These are phyloP conservation scores for Encephalitozoon cuniculi DNA, from an alignment of 371 early-diverging fungal species.

Conservation along the genomic window DNA sequence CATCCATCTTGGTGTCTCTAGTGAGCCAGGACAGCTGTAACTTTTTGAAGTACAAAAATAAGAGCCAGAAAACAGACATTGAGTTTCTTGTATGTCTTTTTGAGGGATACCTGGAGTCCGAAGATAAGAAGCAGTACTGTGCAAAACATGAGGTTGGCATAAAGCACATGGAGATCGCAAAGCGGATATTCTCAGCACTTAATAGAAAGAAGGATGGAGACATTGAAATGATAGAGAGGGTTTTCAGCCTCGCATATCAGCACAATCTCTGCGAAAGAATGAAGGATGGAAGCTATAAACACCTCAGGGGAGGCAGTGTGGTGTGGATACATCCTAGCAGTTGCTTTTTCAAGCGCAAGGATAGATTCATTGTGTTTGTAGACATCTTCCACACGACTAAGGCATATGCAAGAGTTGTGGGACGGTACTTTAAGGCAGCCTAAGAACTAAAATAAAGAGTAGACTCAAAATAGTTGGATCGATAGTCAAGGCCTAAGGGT, in stretches of 20 bases:
- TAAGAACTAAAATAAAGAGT: not conserved
- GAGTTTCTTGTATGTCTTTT: slow-evolving; percentile 31
- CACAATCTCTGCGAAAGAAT: slow-evolving; percentile 47
- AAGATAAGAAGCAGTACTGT: slow-evolving; percentile 45
- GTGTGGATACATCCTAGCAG: slow-evolving; percentile 53
- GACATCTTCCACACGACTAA: slow-evolving; percentile 46
- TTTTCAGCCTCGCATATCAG: slow-evolving; percentile 46
- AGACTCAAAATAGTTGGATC: not conserved
- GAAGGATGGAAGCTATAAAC: slow-evolving; percentile 47
- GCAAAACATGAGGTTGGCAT: slow-evolving; percentile 10
- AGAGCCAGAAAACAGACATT: slow-evolving; percentile 24
- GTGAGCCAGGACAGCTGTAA: slow-evolving; percentile 50
- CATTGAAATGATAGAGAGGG: slow-evolving; percentile 16
- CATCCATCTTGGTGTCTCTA: slow-evolving; percentile 35
- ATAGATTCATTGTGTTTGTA: slow-evolving; percentile 49
- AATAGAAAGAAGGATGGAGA: slow-evolving; percentile 33
- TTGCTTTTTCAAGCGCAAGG: slow-evolving; percentile 45
- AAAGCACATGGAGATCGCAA: slow-evolving; percentile 35
- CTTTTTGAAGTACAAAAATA: slow-evolving; percentile 35
- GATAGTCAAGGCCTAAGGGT: not conserved
- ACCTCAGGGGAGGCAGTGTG: not conserved
- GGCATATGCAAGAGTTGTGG: slow-evolving; percentile 49
- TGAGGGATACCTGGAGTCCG: slow-evolving; percentile 22
- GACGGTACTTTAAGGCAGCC: slow-evolving; percentile 20
- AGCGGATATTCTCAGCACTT: slow-evolving; percentile 16